A percentile compares a stretch with the other conserved stretches of the same genome.
Evolutionary conservation across 371 early-diverging fungal species (phyloP).

Genomic region (Mortierella sp.): DNA sequence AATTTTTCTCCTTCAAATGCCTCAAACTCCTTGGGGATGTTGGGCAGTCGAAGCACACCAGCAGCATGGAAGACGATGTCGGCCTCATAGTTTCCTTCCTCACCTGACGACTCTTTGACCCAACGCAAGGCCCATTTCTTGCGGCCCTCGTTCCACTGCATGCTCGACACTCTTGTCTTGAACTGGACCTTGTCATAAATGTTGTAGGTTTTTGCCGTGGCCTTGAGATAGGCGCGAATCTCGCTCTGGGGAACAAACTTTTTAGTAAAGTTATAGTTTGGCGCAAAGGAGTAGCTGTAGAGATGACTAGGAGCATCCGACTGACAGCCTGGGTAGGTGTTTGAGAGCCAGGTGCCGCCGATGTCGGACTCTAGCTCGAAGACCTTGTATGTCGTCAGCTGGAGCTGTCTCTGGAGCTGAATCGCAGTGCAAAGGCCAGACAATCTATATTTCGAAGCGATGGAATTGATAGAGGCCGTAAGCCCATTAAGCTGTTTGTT

Average conservation of each 20-base stretch:
- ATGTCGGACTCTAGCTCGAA: constrained; percentile 45
- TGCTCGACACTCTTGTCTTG: constrained; percentile 26
- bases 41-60: constrained; percentile 33
- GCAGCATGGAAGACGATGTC: constrained; percentile 32
- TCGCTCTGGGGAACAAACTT: constrained; percentile 36
- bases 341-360: constrained; percentile 45
- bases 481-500: too few species aligned
- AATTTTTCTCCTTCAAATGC: constrained; percentile 39
- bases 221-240: constrained; percentile 23
- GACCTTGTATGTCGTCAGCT: constrained; percentile 35
- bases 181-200: constrained; percentile 47
- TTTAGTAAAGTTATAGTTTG: constrained; percentile 42
- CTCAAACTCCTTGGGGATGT: constrained; percentile 43
- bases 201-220: constrained; percentile 43
- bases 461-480: too few species aligned
- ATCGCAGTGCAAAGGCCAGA: constrained; percentile 49
- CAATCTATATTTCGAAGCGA: too few species aligned
- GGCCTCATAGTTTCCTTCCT: constrained; percentile 20
- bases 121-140: constrained; percentile 42
- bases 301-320: constrained; percentile 33
- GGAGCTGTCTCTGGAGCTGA: constrained; percentile 43
- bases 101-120: constrained; percentile 10
- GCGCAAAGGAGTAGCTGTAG: constrained; percentile 49
- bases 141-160: constrained; percentile 43
- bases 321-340: constrained; percentile 47